Conservation (phyloP, 2,329 filamentous ascomycete genomes). For the Sphaerulina musiva region DNA sequence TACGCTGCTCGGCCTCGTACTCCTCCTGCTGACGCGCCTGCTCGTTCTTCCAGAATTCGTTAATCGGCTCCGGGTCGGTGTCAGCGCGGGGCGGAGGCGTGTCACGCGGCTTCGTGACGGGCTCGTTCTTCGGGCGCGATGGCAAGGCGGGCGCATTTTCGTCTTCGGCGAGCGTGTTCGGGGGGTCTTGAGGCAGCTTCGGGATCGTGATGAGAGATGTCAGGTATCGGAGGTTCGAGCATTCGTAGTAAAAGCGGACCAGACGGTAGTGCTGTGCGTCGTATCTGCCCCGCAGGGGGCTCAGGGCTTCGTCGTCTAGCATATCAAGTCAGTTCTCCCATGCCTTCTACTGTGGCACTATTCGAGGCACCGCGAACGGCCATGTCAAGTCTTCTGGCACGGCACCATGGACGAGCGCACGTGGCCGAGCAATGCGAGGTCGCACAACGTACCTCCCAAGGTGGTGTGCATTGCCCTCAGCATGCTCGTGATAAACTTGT, state of each 20-base stretch:
- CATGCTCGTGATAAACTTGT: conserved; percentile 99
- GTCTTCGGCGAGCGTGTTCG: conserved; percentile 79
- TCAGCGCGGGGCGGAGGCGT: conserved; percentile 60
- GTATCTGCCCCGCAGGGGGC: conserved; percentile 80
- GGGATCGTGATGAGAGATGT: conserved; percentile 95
- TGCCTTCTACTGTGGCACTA: background rate
- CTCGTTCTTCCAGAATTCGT: conserved; percentile 96
- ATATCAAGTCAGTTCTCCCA: background rate
- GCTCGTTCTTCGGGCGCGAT: conserved; percentile 61
- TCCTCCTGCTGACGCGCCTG: conserved; percentile 85
- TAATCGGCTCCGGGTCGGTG: conserved; percentile 87
- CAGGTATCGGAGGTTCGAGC: conserved; percentile 91
- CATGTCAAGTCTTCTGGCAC: background rate
- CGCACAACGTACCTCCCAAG: conserved; percentile 55
- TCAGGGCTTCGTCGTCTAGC: conserved; percentile 71
- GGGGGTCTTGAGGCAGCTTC: conserved; percentile 88
- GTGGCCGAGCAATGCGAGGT: too few relatives aligned
- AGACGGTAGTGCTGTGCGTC: conserved; percentile 94
- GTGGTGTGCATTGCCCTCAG: conserved; percentile 87
- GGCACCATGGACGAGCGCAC: background rate
- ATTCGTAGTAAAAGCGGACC: conserved; percentile 98
- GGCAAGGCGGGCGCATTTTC: conserved; percentile 72
- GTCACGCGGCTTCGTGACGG: conserved; percentile 60
- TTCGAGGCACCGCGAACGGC: background rate
- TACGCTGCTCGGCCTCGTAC: conserved; percentile 87